Evolutionary conservation across 1,284 basidiomycete genomes (phyloP), one percentile per base, ranked within the genome.

Genomic region (Gymnopus androsaceus): DNA sequence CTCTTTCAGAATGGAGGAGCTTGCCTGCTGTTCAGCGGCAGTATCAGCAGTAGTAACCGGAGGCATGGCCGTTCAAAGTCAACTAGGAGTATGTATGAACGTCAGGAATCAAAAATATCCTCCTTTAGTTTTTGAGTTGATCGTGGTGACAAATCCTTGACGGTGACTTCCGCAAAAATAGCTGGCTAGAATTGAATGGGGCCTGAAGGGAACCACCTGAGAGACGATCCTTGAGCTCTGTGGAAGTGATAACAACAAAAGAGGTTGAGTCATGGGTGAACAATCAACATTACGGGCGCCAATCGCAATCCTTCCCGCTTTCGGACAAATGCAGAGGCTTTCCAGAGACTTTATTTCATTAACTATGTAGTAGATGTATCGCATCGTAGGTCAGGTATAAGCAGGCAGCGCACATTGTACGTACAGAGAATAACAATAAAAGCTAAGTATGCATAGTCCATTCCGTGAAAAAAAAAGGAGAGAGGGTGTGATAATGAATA

Each of bases 1-100:
- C 65, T 92, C 89, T 69, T 90, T 91, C 55, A 88, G 75, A 14
- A 87, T 77, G 12, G 77, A 75, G 0, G 78, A 68, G 28, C 68
- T 67, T 64, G 64, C 67, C 72, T 77, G 77, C 9, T 74, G 30
- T 14, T 31, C 46, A 36, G 45, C 72, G 30, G 80, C 75, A 11
- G 73, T 71, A 15, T 77, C 73, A 40, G 75, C 67, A 15, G 77
- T 73, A 64, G 80, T 80, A 31, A 73, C 68, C 66, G 75, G 76
- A 61, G 77, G 74, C 76, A 79, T 66, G 64, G 60, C 37, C 59
- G 61, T 58, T 31, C 30, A 42, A 41, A n/a, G 40, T 48, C 21
- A 36, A 48, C 7, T 25, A 42, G 47, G 23, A 50, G 34, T 37
- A 37, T 19, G 33, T 33, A 50, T 21, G 36, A 50, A 50, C 36